Percentiles rank a stretch among this genome's conserved stretches.
These are phyloP conservation scores for Sphagnum magellanicum DNA, from an alignment of 228 moss, liverwort and hornwort species.

Conservation along the genomic window DNA sequence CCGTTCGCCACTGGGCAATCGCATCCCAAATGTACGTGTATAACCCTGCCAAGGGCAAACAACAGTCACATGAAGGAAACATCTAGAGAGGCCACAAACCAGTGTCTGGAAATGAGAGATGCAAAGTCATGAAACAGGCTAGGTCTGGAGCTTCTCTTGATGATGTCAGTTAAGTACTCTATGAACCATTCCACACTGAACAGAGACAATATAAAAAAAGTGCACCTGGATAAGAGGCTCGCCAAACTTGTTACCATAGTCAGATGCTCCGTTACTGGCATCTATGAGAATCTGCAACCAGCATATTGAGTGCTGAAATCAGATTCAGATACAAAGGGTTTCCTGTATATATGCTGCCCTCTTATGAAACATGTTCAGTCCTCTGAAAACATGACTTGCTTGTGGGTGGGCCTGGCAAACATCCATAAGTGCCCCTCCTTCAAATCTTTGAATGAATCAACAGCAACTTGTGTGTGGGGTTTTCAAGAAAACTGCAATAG, in stretches of 20 bases:
- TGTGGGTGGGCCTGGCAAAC: no score
- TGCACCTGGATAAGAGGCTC: constrained; percentile 94
- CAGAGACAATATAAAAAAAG: neutral
- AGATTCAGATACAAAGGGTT: no score
- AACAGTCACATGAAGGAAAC: neutral
- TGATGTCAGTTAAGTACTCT: no score
- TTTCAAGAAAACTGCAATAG: no score
- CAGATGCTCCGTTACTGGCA: constrained; percentile 98
- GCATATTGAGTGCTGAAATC: neutral
- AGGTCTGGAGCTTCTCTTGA: neutral
- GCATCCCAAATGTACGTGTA: constrained; percentile 95
- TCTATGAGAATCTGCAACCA: constrained; percentile 79
- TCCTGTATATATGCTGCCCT: no score
- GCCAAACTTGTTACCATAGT: constrained; percentile 98
- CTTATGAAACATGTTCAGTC: no score
- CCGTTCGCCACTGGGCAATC: constrained; percentile 85
- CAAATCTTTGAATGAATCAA: no score
- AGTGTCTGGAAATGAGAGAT: neutral
- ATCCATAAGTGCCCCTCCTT: no score
- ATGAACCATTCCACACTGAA: no score
- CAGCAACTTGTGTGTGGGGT: no score
- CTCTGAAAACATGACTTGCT: no score
- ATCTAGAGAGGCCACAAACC: neutral
- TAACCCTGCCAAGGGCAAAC: constrained; percentile 53
- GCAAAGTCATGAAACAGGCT: neutral